Evolutionary conservation across 805 yeast species (phyloP).

Genomic region (Candida endomychidarum): DNA sequence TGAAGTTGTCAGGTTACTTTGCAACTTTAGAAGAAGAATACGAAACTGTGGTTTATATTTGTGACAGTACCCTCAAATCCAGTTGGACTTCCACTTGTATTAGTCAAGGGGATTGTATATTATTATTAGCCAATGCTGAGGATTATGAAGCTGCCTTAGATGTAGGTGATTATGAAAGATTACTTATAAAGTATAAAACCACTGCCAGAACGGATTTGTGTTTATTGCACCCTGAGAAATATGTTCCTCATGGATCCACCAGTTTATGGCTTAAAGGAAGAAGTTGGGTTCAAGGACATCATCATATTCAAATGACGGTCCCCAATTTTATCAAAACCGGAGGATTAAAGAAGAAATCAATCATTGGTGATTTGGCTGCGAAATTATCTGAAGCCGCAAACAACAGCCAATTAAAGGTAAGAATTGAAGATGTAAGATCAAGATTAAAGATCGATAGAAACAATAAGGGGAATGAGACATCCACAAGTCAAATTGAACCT

Average conservation of each 20-base stretch:
- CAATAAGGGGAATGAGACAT: constrained; percentile 20
- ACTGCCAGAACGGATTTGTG: constrained; percentile 87
- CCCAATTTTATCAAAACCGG: constrained; percentile 15
- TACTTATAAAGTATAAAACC: constrained; percentile 71
- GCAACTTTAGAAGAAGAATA: constrained; percentile 88
- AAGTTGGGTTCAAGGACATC: constrained; percentile 90
- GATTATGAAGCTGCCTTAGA: constrained; percentile 56
- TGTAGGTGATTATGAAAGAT: constrained; percentile 82
- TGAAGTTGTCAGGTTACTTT: constrained; percentile 85
- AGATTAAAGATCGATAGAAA: constrained; percentile 24
- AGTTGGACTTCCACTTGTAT: constrained; percentile 92
- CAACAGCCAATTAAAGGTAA: constrained; percentile 32
- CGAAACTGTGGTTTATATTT: constrained; percentile 85
- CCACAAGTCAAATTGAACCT: constrained; percentile 36
- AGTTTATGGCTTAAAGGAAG: constrained; percentile 81
- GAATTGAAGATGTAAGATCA: constrained; percentile 33
- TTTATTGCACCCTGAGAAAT: constrained; percentile 77
- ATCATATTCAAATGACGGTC: constrained; percentile 76
- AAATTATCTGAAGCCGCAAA: constrained; percentile 29
- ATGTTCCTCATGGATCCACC: constrained; percentile 83
- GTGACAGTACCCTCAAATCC: constrained; percentile 80
- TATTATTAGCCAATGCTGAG: constrained; percentile 81
- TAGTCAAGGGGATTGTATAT: constrained; percentile 92
- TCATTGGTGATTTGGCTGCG: constrained; percentile 37
- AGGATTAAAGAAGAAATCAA: constrained; percentile 14